Evolutionary conservation across 1,139 yeast genomes (phyloP).

Genomic region (Geotrichum australiense): DNA sequence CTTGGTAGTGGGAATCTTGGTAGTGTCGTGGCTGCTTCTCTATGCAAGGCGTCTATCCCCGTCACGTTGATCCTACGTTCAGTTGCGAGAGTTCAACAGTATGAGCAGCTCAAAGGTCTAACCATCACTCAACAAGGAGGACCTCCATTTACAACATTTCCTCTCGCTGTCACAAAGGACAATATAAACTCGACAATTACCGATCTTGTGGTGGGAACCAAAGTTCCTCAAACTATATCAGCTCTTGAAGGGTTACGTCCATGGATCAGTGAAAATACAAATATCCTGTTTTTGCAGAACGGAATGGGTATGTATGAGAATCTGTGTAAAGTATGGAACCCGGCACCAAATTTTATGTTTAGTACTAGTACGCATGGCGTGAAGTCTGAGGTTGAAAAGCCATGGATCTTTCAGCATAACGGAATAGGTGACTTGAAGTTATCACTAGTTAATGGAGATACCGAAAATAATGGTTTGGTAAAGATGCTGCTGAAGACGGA

Average conservation of each 20-base stretch:
- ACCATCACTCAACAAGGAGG: not conserved
- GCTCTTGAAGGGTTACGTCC: conserved; percentile 44
- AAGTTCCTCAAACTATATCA: conserved; percentile 47
- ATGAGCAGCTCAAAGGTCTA: conserved; percentile 23
- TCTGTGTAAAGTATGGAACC: conserved; percentile 55
- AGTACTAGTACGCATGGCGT: conserved; percentile 88
- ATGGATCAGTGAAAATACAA: conserved; percentile 41
- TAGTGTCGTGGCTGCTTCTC: conserved; percentile 33
- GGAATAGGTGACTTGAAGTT: conserved; percentile 11
- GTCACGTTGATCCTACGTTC: conserved; percentile 42
- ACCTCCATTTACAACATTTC: conserved; percentile 2
- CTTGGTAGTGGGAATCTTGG: conserved; percentile 39
- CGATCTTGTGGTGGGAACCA: conserved; percentile 56
- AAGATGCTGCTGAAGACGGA: conserved; percentile 17
- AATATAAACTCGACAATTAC: conserved; percentile 32
- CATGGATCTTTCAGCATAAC: conserved; percentile 23
- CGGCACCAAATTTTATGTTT: conserved; percentile 54
- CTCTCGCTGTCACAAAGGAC: conserved; percentile 9
- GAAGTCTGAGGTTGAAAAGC: conserved; percentile 27
- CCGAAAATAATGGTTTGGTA: not conserved
- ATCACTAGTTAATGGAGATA: not conserved
- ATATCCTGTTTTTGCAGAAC: conserved; percentile 64
- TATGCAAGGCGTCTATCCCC: conserved; percentile 26
- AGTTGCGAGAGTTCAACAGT: conserved; percentile 37
- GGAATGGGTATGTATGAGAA: conserved; percentile 65